A percentile compares a stretch with the other conserved stretches of the same genome.
Evolutionary conservation across 2,329 filamentous ascomycete species (phyloP).

Genomic region (Lachnellula hyalina): DNA sequence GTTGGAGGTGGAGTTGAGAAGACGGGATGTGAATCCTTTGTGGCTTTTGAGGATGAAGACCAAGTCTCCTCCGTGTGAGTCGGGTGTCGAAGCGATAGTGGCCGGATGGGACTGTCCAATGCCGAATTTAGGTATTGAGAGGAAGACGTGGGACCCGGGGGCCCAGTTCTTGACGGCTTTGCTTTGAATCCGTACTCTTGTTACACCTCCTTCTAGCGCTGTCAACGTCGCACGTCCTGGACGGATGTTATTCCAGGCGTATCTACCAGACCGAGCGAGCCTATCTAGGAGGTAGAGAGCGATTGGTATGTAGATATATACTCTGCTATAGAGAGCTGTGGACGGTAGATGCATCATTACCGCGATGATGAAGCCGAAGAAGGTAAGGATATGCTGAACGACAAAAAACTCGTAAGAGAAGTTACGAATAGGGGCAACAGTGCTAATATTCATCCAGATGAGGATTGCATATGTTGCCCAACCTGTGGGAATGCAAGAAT

Average conservation of each 20-base stretch:
- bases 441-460: slow-evolving; percentile 60
- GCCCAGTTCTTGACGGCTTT: slow-evolving; percentile 33
- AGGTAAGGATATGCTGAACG: slow-evolving; percentile 58
- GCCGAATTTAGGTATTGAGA: slow-evolving; percentile 53
- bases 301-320: slow-evolving; percentile 27
- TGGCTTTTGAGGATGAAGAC: slow-evolving; percentile 55
- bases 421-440: slow-evolving; percentile 57
- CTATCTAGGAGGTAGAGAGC: slow-evolving; percentile 22
- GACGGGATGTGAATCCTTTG: slow-evolving; percentile 50
- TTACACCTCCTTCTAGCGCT: slow-evolving; percentile 33
- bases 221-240: slow-evolving; percentile 24
- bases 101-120: slow-evolving; percentile 54
- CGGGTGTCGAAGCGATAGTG: slow-evolving; percentile 51
- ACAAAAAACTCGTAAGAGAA: slow-evolving; percentile 66
- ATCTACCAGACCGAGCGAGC: slow-evolving; percentile 25
- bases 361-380: slow-evolving; percentile 34
- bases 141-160: slow-evolving; percentile 53
- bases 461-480: slow-evolving; percentile 61
- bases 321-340: slow-evolving; percentile 28
- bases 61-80: slow-evolving; percentile 50
- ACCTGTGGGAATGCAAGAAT: slow-evolving; percentile 39
- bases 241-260: slow-evolving; percentile 31
- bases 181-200: slow-evolving; percentile 32
- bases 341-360: slow-evolving; percentile 32
- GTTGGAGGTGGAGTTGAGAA: slow-evolving; percentile 40